Percentiles rank a stretch among this genome's conserved stretches.
phyloP scores from a whole-genome alignment of 129 eudicot genomes.

The Lonicera japonica region DNA sequence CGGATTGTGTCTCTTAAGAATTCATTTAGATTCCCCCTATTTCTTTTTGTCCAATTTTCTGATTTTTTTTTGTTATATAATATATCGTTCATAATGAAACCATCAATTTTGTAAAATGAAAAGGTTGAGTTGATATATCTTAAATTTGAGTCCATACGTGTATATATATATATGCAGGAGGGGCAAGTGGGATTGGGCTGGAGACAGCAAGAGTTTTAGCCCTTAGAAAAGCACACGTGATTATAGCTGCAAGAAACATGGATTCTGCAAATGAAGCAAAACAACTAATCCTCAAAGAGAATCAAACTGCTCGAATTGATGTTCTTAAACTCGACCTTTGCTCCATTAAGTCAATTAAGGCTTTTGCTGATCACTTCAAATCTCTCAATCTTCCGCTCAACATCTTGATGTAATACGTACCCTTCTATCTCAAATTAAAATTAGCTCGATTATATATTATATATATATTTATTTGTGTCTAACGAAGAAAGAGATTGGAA shows the following conservation, averaged over 20 bases:
- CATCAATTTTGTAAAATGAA: too few relatives aligned
- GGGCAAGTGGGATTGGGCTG: slow-evolving; percentile 92
- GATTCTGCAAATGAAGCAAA: slow-evolving; percentile 83
- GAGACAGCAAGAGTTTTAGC: slow-evolving; percentile 91
- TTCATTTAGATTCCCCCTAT: too few relatives aligned
- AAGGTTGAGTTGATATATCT: background rate
- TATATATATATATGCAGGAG: slow-evolving; percentile 42
- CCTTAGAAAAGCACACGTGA: slow-evolving; percentile 70
- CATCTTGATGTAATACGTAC: slow-evolving; percentile 58
- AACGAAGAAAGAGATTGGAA: too few relatives aligned
- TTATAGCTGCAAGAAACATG: slow-evolving; percentile 75
- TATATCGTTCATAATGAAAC: background rate
- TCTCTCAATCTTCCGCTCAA: slow-evolving; percentile 81
- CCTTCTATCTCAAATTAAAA: too few relatives aligned
- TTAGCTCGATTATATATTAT: too few relatives aligned
- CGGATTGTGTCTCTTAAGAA: too few relatives aligned
- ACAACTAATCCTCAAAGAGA: slow-evolving; percentile 36
- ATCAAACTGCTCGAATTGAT: slow-evolving; percentile 49
- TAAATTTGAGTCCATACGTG: background rate
- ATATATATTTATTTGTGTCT: too few relatives aligned
- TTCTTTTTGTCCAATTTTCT: too few relatives aligned
- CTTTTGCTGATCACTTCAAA: slow-evolving; percentile 50
- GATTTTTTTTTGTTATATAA: too few relatives aligned
- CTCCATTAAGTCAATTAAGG: slow-evolving; percentile 57
- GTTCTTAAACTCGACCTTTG: slow-evolving; percentile 72